Evolutionary conservation across 2,329 filamentous ascomycete species (phyloP).

Genomic region (Trichoderma arundinaceum): DNA sequence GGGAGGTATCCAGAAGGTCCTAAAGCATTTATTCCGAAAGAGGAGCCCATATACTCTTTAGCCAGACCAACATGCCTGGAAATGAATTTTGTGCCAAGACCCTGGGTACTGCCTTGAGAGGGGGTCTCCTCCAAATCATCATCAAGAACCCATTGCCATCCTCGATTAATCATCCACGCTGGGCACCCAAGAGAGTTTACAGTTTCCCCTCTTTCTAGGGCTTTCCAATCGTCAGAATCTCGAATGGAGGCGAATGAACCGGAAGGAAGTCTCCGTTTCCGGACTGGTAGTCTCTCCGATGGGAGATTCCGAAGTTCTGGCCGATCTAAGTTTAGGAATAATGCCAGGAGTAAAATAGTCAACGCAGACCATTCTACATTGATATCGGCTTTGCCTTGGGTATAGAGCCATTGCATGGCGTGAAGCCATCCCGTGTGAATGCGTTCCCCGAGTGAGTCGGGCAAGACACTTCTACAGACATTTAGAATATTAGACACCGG

Average conservation of each 20-base stretch:
- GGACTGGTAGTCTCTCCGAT: conserved; percentile 40
- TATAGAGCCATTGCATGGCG: conserved; percentile 69
- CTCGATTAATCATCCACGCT: conserved; percentile 63
- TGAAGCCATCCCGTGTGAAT: conserved; percentile 76
- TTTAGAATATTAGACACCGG: conserved; percentile 66
- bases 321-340: conserved; percentile 66
- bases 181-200: conserved; percentile 57
- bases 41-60: conserved; percentile 67
- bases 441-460: conserved; percentile 62
- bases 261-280: conserved; percentile 44
- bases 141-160: conserved; percentile 76
- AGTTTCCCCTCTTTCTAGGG: conserved; percentile 54
- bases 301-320: conserved; percentile 38
- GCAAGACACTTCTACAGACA: conserved; percentile 68
- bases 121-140: conserved; percentile 49
- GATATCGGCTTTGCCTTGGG: conserved; percentile 52
- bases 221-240: conserved; percentile 54
- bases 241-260: conserved; percentile 46
- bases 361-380: conserved; percentile 74
- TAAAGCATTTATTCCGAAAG: conserved; percentile 60
- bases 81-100: conserved; percentile 50
- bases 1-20: conserved; percentile 67
- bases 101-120: conserved; percentile 39
- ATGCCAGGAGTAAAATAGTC: conserved; percentile 66
- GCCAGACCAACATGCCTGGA: conserved; percentile 62